A percentile compares a stretch with the other conserved stretches of the same genome.
Conservation (phyloP, 768 basidiomycete species). For the Suillus tomentosus region DNA sequence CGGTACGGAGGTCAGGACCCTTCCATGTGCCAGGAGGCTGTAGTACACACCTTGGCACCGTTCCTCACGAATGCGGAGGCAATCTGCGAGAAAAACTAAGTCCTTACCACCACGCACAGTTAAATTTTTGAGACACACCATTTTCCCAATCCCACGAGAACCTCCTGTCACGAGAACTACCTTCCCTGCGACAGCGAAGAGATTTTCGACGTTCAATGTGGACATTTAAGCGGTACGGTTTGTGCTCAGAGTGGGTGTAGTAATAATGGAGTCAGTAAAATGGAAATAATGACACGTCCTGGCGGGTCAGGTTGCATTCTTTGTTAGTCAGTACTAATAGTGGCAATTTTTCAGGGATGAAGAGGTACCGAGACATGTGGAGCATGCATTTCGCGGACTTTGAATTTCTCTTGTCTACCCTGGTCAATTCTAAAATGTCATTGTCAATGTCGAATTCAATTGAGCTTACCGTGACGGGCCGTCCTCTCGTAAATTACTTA, state of each 20-base stretch:
- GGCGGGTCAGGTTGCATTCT: background rate
- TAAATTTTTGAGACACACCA: conserved; percentile 39
- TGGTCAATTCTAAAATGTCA: too few species aligned
- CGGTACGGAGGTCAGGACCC: conserved; percentile 17
- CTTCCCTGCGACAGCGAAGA: conserved; percentile 55
- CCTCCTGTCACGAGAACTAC: conserved; percentile 68
- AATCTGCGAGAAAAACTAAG: conserved; percentile 43
- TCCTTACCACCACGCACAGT: conserved; percentile 6
- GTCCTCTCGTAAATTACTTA: too few species aligned
- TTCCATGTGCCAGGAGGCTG: conserved; percentile 12
- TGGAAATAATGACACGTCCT: conserved; percentile 3
- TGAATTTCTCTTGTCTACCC: background rate
- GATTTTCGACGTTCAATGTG: conserved; percentile 35
- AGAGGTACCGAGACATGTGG: conserved; percentile 15
- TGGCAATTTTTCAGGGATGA: conserved; percentile 14
- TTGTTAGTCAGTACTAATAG: conserved; percentile 9
- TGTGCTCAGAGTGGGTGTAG: background rate
- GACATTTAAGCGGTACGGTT: conserved; percentile 32
- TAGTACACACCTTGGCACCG: conserved; percentile 49
- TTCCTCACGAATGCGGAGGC: conserved; percentile 63
- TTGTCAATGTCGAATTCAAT: too few species aligned
- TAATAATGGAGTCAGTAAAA: conserved; percentile 2
- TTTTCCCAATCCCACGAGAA: conserved; percentile 66
- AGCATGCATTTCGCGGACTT: conserved; percentile 7
- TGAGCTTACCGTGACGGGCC: too few species aligned